phyloP scores from a whole-genome alignment of 2,329 filamentous ascomycete genomes.

The Alternaria novae-zelandiae region DNA sequence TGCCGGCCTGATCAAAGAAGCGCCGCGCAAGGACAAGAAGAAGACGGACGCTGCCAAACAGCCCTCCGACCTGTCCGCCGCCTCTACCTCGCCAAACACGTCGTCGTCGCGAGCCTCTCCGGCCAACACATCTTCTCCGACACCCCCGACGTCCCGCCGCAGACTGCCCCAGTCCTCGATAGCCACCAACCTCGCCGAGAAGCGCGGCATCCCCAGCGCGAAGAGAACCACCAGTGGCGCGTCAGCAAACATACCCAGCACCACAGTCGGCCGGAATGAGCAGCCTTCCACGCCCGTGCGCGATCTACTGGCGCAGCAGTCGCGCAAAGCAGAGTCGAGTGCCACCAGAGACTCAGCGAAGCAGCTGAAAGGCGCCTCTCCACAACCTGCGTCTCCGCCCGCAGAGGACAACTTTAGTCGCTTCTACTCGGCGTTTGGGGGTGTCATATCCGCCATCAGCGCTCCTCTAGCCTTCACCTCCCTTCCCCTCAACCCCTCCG shows the following conservation, averaged over 20 bases:
- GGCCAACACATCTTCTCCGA: slow-evolving; percentile 48
- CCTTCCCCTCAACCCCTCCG: slow-evolving; percentile 67
- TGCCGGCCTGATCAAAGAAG: slow-evolving; percentile 78
- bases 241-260: slow-evolving; percentile 75
- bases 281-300: slow-evolving; percentile 39
- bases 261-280: slow-evolving; percentile 63
- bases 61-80: slow-evolving; percentile 15
- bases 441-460: slow-evolving; percentile 84
- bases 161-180: slow-evolving; percentile 76
- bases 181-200: slow-evolving; percentile 85
- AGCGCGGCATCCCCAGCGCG: slow-evolving; percentile 72
- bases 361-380: slow-evolving; percentile 15
- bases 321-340: slow-evolving; percentile 31
- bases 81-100: slow-evolving; percentile 18
- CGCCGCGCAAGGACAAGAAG: slow-evolving; percentile 49
- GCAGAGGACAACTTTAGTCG: slow-evolving; percentile 81
- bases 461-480: slow-evolving; percentile 92
- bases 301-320: slow-evolving; percentile 43
- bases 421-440: slow-evolving; percentile 93
- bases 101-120: slow-evolving; percentile 32
- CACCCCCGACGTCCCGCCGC: slow-evolving; percentile 48
- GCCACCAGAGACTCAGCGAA: slow-evolving; percentile 20
- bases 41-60: slow-evolving; percentile 14
- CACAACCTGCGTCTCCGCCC: slow-evolving; percentile 27
- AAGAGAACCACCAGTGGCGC: slow-evolving; percentile 70